Evolutionary conservation across 441 rosid genomes (phyloP), one percentile per base, ranked within the genome.

Genomic region (Raphanus hybrid): DNA sequence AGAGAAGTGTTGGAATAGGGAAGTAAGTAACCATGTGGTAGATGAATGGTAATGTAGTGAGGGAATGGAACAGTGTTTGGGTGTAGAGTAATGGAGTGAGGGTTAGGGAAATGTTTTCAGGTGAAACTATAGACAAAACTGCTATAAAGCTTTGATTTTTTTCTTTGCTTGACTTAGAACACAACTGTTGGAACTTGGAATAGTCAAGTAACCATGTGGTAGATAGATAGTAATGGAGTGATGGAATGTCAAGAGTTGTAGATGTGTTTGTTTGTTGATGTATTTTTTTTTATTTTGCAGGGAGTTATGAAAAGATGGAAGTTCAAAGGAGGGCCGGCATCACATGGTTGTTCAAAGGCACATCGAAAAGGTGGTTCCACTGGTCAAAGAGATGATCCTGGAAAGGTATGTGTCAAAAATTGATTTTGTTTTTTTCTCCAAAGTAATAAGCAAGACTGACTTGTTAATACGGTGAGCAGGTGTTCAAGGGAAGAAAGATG

Each of bases 351-450:
- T 43, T 96, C 99, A 74, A 72, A 86, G 66, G 78, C 95, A 10
- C 99, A 96, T 85, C 84, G 98, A 79, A 86, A 87, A 70, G 48
- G 66, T 73, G 99, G 98, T 80, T 96, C 99, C 63, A 94, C 98
- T 16, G 98, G 99, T 58, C 96, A 91, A 87, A 89, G 97, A 85
- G 99, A 94, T 85, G 90, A 89, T 76, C 92, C 92, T 4, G 98
- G 99, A 71, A 96, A 87, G 98, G 99, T 96, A 67, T 58, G 85
- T 79, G 45, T 68, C 66, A 54, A 62, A 48, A 75, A 15, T 54
- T 55, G 27, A 41, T 66, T 65, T 35, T 35, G 41, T 35, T 50
- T 20, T 20, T 37, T 60, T 59, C 72, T 20, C 37, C 2, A 4
- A 16, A 71, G 71, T 14, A 27, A 16, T 61, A 60, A 15, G 2